Percentiles rank a stretch among this genome's conserved stretches.
These are phyloP conservation scores for Solanum hybrid DNA, from an alignment of 305 asterid species.

Conservation along the genomic window DNA sequence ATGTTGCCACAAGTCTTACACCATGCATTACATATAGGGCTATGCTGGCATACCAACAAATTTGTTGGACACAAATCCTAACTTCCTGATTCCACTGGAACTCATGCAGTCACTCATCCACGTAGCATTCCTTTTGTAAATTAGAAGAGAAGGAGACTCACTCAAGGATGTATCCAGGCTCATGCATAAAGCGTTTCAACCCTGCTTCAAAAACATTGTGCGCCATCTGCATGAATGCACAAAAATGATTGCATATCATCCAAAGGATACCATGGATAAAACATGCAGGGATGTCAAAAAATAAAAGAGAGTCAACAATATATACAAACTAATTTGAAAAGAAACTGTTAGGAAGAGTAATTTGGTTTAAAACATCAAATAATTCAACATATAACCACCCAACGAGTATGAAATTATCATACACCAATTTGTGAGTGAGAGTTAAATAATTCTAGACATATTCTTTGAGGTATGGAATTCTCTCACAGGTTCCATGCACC, in stretches of 20 bases:
- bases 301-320: neutral
- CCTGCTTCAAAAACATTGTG: conserved; percentile 91
- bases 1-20: neutral
- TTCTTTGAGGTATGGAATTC: neutral
- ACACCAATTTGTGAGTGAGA: neutral
- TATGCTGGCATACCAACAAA: neutral
- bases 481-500: neutral
- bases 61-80: neutral
- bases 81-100: neutral
- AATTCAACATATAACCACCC: neutral
- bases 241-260: neutral
- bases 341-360: neutral
- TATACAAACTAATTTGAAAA: neutral
- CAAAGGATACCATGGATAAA: neutral
- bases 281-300: neutral
- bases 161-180: conserved; percentile 94
- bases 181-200: conserved; percentile 87
- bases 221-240: conserved; percentile 52
- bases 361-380: neutral
- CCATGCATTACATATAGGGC: neutral
- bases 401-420: neutral
- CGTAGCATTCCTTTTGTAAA: neutral
- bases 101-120: conserved; percentile 8
- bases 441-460: neutral
- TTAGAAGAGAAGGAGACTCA: conserved; percentile 33